Evolutionary conservation across 176 grass and related monocot species (phyloP), one percentile per base, ranked within the genome.

Genomic region (Urochloa ruziziensis): DNA sequence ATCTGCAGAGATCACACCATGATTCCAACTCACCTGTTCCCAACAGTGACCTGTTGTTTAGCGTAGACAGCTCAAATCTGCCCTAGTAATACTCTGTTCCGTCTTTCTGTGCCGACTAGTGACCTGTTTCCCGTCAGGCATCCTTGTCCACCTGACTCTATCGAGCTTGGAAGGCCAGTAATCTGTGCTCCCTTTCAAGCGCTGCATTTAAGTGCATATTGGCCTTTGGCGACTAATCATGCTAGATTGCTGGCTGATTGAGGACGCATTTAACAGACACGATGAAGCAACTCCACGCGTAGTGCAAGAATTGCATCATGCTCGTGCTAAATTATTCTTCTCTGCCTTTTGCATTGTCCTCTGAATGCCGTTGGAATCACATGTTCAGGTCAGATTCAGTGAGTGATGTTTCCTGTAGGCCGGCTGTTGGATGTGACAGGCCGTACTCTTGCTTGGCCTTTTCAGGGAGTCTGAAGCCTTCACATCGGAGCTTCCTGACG

Each of bases 281-380:
- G 52, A 49, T 59, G 51, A 77, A 49, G 28, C 34, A 27, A 25
- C 27, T 13, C 46, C 60, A 67, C 23, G 58, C 2, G 68, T 27
- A 77, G 39, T 48, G 79, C 30, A 69, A 69, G 37, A 87, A 52
- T 71, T 51, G 70, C 73, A 78, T 62, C 54, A 78, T 49, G 6
- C 42, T 16, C 12, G 10, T 84, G 19, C 40, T 69, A 61, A 74
- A 74, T 64, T 83, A 54, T 64, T 70, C 61, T 16, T 5, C 17
- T 23, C 39, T 34, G 57, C 7, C 12, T 12, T 58, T 18, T 60
- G 39, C 13, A 2, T 18, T 60, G 39, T 8, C 2, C 9, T 77
- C 36, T 43, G 7, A 32, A 33, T 51, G 37, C 23, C 21, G 16
- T 15, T 17, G 34, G 18, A 57, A 14, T 51, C 14, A 24, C 36